Conservation (phyloP, 306 rosid species). For the Vigna nakashimae region DNA sequence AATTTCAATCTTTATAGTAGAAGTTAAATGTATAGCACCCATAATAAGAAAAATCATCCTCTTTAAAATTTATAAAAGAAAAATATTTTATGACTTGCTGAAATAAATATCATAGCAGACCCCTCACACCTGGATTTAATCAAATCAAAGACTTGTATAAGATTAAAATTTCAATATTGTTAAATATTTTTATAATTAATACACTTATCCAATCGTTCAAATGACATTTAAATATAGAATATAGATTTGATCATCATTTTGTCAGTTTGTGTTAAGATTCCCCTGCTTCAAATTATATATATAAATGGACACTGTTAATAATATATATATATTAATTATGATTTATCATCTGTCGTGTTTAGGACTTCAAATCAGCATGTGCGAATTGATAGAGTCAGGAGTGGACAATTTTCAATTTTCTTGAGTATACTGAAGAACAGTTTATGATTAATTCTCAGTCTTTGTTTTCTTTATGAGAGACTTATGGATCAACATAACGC, state of each 20-base stretch:
- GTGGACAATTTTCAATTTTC: not conserved
- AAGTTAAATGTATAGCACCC: no score
- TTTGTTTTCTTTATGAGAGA: not conserved
- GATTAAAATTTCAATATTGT: no score
- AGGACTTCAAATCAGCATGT: conserved; percentile 26
- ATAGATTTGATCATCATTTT: not conserved
- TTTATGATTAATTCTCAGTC: not conserved
- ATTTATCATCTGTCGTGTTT: not conserved
- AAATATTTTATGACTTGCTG: no score
- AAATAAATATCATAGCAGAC: no score
- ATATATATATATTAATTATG: not conserved
- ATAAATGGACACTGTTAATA: not conserved
- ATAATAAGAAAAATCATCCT: no score
- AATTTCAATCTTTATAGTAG: no score
- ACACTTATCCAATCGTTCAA: no score
- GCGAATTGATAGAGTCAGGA: conserved; percentile 22
- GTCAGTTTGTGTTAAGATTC: conserved; percentile 12
- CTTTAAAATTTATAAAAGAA: no score
- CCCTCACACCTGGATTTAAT: no score
- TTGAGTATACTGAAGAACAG: not conserved
- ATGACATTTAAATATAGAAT: no score
- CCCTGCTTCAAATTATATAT: not conserved
- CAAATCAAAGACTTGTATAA: no score
- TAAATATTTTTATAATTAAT: no score
- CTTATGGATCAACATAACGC: conserved; percentile 14